A percentile compares a stretch with the other conserved stretches of the same genome.
phyloP scores from a whole-genome alignment of 306 rosid genomes.

The Boehmeria nivea region DNA sequence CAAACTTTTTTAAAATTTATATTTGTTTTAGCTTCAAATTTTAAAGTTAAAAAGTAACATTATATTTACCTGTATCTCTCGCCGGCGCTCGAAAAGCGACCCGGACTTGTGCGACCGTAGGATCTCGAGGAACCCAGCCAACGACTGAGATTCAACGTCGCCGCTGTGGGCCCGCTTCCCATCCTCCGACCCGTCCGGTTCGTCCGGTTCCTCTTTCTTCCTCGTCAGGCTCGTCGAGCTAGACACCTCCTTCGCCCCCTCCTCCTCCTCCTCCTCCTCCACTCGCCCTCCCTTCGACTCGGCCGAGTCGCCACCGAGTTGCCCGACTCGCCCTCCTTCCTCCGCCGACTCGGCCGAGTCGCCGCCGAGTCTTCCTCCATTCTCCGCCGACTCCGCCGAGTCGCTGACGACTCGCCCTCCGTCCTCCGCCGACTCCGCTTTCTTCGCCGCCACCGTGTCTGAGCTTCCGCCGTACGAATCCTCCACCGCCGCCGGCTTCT shows the following conservation, averaged over 20 bases:
- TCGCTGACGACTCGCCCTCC: conserved; percentile 7
- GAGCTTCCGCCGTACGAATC: conserved; percentile 27
- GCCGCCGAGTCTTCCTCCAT: conserved; percentile 8
- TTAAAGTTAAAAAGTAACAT: background rate
- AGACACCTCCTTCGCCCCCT: conserved; percentile 12
- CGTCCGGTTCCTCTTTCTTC: conserved; percentile 13
- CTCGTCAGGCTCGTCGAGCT: conserved; percentile 29
- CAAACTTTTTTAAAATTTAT: too few relatives aligned
- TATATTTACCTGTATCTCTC: conserved; percentile 20
- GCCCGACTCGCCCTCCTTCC: background rate
- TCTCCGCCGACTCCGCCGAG: conserved; percentile 11
- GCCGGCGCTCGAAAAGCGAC: conserved; percentile 27
- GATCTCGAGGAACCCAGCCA: conserved; percentile 17
- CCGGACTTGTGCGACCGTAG: conserved; percentile 14
- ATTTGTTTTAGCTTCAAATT: background rate
- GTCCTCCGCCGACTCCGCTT: conserved; percentile 16
- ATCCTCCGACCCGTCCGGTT: conserved; percentile 10
- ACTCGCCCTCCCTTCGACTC: conserved; percentile 19
- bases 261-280: background rate
- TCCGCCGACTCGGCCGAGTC: conserved; percentile 18
- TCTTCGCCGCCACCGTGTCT: conserved; percentile 22
- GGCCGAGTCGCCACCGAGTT: conserved; percentile 11
- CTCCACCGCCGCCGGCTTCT: conserved; percentile 21
- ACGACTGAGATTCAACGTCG: conserved; percentile 23
- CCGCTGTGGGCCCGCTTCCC: conserved; percentile 6